Conservation (phyloP, 2,329 filamentous ascomycete species). For the Neurospora sp. region DNA sequence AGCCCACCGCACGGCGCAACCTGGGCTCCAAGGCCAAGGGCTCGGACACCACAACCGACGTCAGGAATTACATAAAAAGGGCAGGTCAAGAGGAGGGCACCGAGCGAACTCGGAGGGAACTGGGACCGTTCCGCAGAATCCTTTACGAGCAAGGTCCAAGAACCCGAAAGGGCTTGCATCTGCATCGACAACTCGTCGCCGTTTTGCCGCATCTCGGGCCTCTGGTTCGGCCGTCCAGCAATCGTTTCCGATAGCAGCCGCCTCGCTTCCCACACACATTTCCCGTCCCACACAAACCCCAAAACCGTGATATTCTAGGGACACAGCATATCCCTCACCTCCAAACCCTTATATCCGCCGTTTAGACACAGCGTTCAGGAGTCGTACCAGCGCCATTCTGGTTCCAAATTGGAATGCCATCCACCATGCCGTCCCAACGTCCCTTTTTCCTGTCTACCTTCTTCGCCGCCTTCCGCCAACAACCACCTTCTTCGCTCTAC, state of each 20-base stretch:
- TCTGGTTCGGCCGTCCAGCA: neutral
- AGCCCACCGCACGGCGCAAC: neutral
- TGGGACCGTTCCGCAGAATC: no score
- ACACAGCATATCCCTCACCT: neutral
- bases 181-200: neutral
- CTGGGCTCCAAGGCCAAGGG: neutral
- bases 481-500: slow-evolving; percentile 25
- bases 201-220: neutral
- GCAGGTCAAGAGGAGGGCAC: neutral
- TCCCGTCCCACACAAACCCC: neutral
- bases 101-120: no score
- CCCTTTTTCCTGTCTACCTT: slow-evolving; percentile 48
- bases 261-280: neutral
- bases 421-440: slow-evolving; percentile 41
- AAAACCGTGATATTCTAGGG: neutral
- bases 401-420: neutral
- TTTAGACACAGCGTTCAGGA: neutral
- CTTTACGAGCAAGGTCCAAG: neutral
- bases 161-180: neutral
- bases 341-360: neutral
- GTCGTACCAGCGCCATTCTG: neutral
- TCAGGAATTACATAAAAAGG: neutral
- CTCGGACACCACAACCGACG: neutral
- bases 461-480: slow-evolving; percentile 45
- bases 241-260: neutral